Evolutionary conservation across 805 yeast species (phyloP).

Genomic region (Metschnikowia lunata): DNA sequence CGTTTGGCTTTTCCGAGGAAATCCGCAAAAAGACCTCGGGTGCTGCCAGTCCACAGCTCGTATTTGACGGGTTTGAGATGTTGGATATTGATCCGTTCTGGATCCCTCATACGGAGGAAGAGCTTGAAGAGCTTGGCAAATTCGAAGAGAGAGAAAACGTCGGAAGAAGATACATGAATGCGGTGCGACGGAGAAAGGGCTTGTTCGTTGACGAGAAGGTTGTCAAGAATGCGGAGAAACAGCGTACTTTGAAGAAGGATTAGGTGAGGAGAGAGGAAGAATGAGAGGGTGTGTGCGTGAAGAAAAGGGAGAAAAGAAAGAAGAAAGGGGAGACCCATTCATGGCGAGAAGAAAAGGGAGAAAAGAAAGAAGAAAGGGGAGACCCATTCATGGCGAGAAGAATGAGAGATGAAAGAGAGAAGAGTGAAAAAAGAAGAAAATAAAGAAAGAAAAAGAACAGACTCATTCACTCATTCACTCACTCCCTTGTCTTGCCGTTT

Average conservation of each 20-base stretch:
- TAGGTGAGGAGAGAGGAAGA: constrained; percentile 19
- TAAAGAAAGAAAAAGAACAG: neutral
- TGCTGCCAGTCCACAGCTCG: constrained; percentile 93
- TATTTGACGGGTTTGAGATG: constrained; percentile 82
- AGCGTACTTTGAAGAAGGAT: constrained; percentile 78
- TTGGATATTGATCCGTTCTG: constrained; percentile 95
- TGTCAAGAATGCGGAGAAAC: constrained; percentile 89
- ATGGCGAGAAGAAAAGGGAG: no score
- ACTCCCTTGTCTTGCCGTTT: no score
- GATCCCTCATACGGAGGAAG: constrained; percentile 98
- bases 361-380: neutral
- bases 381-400: no score
- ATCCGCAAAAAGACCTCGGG: constrained; percentile 91
- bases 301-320: neutral
- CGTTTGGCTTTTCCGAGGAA: constrained; percentile 95
- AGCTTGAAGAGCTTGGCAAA: constrained; percentile 88
- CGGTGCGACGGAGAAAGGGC: constrained; percentile 81
- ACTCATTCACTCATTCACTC: no score
- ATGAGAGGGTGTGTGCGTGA: no score
- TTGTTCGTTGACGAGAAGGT: constrained; percentile 85
- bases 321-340: no score
- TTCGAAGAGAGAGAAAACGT: constrained; percentile 88
- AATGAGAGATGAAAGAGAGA: no score
- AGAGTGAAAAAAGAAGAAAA: neutral
- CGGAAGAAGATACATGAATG: constrained; percentile 82